These are phyloP conservation scores for Oryza longistaminata DNA, from an alignment of 176 grass and related monocot species.

Conservation along the genomic window DNA sequence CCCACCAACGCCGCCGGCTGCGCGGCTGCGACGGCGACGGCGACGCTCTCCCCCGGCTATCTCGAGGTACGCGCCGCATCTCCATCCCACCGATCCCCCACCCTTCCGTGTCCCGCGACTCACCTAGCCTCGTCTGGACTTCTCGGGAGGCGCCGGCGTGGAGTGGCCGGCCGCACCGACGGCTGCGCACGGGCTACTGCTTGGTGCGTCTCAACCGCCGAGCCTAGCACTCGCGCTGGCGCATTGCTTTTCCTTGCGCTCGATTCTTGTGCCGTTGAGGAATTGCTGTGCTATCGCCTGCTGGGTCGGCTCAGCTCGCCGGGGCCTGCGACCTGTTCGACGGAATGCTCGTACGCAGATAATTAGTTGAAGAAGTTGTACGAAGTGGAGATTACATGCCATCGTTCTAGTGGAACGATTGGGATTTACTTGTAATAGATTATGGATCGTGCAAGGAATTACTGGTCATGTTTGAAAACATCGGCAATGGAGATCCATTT, in stretches of 20 bases:
- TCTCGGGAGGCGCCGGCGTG: not conserved
- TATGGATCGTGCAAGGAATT: too few species aligned
- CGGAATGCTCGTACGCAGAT: not conserved
- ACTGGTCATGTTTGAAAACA: too few species aligned
- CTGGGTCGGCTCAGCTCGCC: not conserved
- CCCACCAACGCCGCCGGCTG: not conserved
- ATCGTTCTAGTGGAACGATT: too few species aligned
- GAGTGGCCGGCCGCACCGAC: not conserved
- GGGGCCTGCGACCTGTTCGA: not conserved
- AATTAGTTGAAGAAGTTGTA: not conserved
- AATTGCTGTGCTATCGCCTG: not conserved
- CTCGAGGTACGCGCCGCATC: not conserved
- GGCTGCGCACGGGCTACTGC: not conserved
- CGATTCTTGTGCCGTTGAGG: not conserved
- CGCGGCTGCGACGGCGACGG: too few species aligned
- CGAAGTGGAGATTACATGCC: not conserved
- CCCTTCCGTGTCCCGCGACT: not conserved
- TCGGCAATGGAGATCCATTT: too few species aligned
- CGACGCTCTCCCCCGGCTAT: not conserved
- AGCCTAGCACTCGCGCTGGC: not conserved
- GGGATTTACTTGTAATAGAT: too few species aligned
- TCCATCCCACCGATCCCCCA: not conserved
- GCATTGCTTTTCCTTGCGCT: not conserved
- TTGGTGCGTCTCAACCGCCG: not conserved
- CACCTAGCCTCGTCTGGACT: not conserved